Evolutionary conservation across 352 stramenopile genomes (phyloP), one percentile per base, ranked within the genome.

Genomic region (Phytophthora pinifolia): DNA sequence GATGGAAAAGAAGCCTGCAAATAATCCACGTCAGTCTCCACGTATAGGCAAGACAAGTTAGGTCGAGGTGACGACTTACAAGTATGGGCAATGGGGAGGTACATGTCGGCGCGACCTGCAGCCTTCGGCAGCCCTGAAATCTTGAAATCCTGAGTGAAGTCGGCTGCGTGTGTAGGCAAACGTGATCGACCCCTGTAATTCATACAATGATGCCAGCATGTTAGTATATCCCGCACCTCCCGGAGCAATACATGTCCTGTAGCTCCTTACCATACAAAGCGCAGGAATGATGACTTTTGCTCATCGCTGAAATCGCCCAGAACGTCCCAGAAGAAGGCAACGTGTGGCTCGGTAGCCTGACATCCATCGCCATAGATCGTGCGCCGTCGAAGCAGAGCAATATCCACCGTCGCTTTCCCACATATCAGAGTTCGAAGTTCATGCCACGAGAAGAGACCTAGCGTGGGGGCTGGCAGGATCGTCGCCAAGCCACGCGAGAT

Each of bases 361-460:
- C 90, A 97, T 0, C 89, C 89, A 39, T 94, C 86, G 3, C 87
- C 87, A 58, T 98, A 97, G 50, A 96, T 94, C 12, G 90, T 96
- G 1, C 89, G 75, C 9, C 80, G 72, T 27, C 87, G 73, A 25
- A 97, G 71, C 30, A 98, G 52, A 43, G 82, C 75, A 6, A 98
- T 67, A 62, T 98, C 89, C 15, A 98, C 84, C 0, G 83, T 89
- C 1, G 88, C 48, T 50, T 94, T 96, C 6, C 92, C 92, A 44
- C 90, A 97, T 6, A 97, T 86, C 20, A 97, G 84, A 39, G 83
- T 94, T 20, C 86, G 70, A 27, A 96, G 61, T 59, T 98, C 88
- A 42, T 84, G 81, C 85, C 88, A 96, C 46, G 82, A 93, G 42
- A 97, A 96, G 32, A 98, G 58, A 9, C 62, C 62, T 9, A 96